Evolutionary conservation across 305 asterid species (phyloP).

Genomic region (Solanum aculeatissimum): DNA sequence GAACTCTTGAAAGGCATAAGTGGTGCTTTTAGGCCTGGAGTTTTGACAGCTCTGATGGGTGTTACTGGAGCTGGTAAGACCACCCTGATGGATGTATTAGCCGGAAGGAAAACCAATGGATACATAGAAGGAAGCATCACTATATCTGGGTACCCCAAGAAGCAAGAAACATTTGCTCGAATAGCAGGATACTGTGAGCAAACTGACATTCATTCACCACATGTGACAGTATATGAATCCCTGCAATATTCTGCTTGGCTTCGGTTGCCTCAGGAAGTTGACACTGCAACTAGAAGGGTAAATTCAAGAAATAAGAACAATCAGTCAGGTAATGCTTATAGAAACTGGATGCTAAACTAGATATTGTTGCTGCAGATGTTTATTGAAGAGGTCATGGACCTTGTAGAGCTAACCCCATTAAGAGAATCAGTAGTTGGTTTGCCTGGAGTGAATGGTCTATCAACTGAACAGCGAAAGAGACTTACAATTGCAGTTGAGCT

Average conservation of each 20-base stretch:
- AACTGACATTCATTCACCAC: conserved; percentile 50
- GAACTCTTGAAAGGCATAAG: conserved; percentile 35
- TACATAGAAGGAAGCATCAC: conserved; percentile 39
- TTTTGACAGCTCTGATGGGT: conserved; percentile 57
- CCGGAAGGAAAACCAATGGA: conserved; percentile 50
- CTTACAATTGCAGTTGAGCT: conserved; percentile 46
- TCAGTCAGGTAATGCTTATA: not conserved
- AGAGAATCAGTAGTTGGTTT: conserved; percentile 36
- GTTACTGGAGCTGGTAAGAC: conserved; percentile 63
- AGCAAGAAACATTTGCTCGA: conserved; percentile 51
- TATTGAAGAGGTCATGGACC: conserved; percentile 38
- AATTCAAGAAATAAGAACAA: not conserved
- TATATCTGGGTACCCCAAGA: conserved; percentile 41
- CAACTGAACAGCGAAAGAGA: conserved; percentile 47
- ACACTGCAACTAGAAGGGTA: conserved; percentile 27
- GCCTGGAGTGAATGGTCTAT: conserved; percentile 37
- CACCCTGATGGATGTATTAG: conserved; percentile 55
- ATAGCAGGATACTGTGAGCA: conserved; percentile 53
- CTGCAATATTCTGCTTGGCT: conserved; percentile 44
- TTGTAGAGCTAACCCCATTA: conserved; percentile 30
- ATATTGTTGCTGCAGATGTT: conserved; percentile 16
- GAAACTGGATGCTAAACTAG: not conserved
- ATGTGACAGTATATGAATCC: conserved; percentile 46
- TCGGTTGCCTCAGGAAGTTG: conserved; percentile 34
- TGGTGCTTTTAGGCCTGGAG: conserved; percentile 44